Evolutionary conservation across 495 filamentous ascomycete species (phyloP).

Genomic region (Pyrenula massariospora): DNA sequence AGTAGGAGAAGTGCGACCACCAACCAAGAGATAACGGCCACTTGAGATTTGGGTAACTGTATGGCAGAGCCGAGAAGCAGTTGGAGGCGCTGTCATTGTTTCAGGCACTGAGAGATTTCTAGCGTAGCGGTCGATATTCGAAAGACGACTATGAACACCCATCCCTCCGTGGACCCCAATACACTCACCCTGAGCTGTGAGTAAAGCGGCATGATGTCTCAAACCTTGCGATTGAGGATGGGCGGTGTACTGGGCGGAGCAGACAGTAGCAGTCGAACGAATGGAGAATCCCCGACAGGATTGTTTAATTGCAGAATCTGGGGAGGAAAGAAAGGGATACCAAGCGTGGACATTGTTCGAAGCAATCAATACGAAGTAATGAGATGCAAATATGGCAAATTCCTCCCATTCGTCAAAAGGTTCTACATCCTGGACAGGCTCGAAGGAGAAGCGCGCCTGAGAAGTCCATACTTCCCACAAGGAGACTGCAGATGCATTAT

Average conservation of each 20-base stretch:
- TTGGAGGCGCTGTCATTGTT: slow-evolving; percentile 23
- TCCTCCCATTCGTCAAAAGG: slow-evolving; percentile 97
- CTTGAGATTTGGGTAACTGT: slow-evolving; percentile 49
- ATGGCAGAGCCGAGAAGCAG: slow-evolving; percentile 60
- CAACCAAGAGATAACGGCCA: slow-evolving; percentile 50
- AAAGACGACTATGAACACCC: slow-evolving; percentile 45
- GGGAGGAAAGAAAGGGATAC: background rate
- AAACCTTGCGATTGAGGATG: slow-evolving; percentile 6
- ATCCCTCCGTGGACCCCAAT: slow-evolving; percentile 49
- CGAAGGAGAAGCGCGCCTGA: slow-evolving; percentile 41
- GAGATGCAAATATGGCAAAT: slow-evolving; percentile 71
- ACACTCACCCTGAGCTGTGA: slow-evolving; percentile 21
- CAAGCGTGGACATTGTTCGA: background rate
- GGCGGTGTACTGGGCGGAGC: background rate
- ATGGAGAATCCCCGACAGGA: too few relatives aligned
- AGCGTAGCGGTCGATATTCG: slow-evolving; percentile 48
- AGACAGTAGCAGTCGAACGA: too few relatives aligned
- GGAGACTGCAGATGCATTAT: slow-evolving; percentile 41
- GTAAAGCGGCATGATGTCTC: slow-evolving; percentile 26
- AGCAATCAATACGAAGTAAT: slow-evolving; percentile 76
- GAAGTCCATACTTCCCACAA: slow-evolving; percentile 75
- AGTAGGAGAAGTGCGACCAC: slow-evolving; percentile 66
- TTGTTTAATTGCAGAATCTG: background rate
- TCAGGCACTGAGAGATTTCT: slow-evolving; percentile 10
- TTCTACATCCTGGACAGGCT: slow-evolving; percentile 52